Evolutionary conservation across 176 grass and related monocot genomes (phyloP), one percentile per base, ranked within the genome.

Genomic region (Areca catechu): DNA sequence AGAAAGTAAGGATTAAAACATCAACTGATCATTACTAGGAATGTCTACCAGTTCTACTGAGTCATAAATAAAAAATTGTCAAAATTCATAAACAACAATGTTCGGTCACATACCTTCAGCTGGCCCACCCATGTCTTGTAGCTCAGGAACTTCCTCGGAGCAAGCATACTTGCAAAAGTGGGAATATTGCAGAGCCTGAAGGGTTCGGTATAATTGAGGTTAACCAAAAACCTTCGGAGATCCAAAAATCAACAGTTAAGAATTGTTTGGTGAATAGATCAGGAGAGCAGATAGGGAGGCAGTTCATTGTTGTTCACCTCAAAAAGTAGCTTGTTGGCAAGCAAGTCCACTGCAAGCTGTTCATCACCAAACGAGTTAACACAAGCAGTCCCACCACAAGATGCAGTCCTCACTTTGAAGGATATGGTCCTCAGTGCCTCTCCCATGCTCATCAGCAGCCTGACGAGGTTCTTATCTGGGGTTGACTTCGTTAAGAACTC

Each of bases 91-190:
- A 43, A 12, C 34, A 43, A 12, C 34, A 43, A 12, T 12, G 34
- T 43, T 43, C 34, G 1, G 34, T 54, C 19, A 21, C 7, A 22
- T 80, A 88, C 93, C 93, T 51, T 98, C 94, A 17, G 80, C 76
- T 37, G 94, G 94, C 66, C 94, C 94, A 60, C 75, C 94, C 94
- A 98, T 98, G 78, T 98, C 88, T 60, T 98, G 94, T 57, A 98
- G 65, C 67, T 92, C 87, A 4, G 94, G 94, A 25, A 89, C 84
- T 67, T 98, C 94, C 76, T 98, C 94, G 0, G 94, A 98, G 84
- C 94, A 98, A 4, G 88, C 94, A 65, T 98, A 98, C 66, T 93
- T 98, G 81, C 94, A 93, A 43, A 98, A 84, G 49, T 98, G 94
- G 15, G 94, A 93, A 66, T 92, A 85, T 60, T 89, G 66, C 73